phyloP scores from a whole-genome alignment of 805 yeast species.

The Nakazawaea molendinolei region DNA sequence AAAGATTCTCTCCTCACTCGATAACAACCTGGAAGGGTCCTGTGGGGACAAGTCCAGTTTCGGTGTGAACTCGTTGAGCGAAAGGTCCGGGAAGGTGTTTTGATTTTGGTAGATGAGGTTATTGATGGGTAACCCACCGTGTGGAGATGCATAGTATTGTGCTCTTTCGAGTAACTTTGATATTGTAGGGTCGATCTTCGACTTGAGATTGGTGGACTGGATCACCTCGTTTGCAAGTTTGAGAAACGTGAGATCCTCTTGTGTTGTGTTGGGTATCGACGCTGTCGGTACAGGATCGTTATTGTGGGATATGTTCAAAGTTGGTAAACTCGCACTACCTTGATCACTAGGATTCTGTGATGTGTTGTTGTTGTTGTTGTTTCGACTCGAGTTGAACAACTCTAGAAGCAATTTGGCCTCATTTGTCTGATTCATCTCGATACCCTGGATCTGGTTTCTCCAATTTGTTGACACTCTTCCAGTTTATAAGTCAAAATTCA shows the following conservation, averaged over 20 bases:
- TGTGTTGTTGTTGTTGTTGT: constrained; percentile 3
- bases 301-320: no score
- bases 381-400: constrained; percentile 7
- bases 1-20: constrained; percentile 30
- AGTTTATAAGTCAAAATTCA: no score
- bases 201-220: constrained; percentile 41
- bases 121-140: constrained; percentile 39
- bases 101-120: background rate
- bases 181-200: constrained; percentile 56
- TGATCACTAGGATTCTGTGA: no score
- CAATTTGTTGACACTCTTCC: no score
- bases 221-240: constrained; percentile 57
- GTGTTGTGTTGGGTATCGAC: constrained; percentile 16
- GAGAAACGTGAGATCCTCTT: constrained; percentile 49
- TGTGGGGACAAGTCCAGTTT: background rate
- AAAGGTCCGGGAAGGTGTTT: constrained; percentile 33
- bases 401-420: constrained; percentile 10
- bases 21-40: background rate
- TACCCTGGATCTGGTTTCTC: no score
- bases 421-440: constrained; percentile 8
- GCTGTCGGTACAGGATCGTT: no score
- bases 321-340: no score
- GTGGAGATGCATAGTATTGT: constrained; percentile 54
- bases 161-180: constrained; percentile 49
- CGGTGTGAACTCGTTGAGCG: constrained; percentile 29